A percentile compares a stretch with the other conserved stretches of the same genome.
These are phyloP conservation scores for Aspergillus caelatus DNA, from an alignment of 2,329 filamentous ascomycete genomes.

Conservation along the genomic window DNA sequence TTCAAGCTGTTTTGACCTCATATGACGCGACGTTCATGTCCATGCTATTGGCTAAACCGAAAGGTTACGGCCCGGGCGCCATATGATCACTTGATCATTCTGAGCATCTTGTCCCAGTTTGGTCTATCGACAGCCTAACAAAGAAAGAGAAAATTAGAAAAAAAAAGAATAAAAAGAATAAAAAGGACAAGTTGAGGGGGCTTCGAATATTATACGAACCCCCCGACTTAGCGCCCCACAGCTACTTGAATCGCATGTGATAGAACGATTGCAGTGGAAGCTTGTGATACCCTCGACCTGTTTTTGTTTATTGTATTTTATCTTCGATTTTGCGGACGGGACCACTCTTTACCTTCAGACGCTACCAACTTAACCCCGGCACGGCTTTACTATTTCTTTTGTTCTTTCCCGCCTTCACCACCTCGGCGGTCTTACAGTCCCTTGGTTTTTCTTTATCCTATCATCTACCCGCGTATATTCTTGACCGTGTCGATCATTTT, in stretches of 20 bases:
- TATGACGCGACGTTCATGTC: not conserved
- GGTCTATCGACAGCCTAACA: not conserved
- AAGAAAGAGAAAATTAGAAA: not conserved
- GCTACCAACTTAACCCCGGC: constrained; percentile 2
- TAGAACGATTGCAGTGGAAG: constrained; percentile 1
- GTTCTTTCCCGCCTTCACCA: not conserved
- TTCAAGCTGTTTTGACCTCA: not conserved
- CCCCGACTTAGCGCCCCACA: constrained; percentile 1
- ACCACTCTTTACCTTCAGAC: constrained; percentile 1
- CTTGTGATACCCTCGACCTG: constrained; percentile 5
- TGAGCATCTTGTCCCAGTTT: too few species aligned
- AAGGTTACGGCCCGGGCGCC: not conserved
- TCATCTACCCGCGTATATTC: constrained; percentile 16
- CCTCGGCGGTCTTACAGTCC: constrained; percentile 14
- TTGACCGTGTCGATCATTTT: constrained; percentile 6
- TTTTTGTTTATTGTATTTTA: constrained; percentile 5
- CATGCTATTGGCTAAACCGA: not conserved
- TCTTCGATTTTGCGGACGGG: not conserved
- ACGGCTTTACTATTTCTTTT: constrained; percentile 16
- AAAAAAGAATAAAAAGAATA: not conserved
- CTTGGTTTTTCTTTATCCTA: constrained; percentile 3
- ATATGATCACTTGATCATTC: not conserved
- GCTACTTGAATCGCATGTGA: constrained; percentile 1
- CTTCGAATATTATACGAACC: not conserved
- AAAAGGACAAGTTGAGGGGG: not conserved